Evolutionary conservation across 352 stramenopile genomes (phyloP), one percentile per base, ranked within the genome.

Genomic region (Phytophthora agathidicida): DNA sequence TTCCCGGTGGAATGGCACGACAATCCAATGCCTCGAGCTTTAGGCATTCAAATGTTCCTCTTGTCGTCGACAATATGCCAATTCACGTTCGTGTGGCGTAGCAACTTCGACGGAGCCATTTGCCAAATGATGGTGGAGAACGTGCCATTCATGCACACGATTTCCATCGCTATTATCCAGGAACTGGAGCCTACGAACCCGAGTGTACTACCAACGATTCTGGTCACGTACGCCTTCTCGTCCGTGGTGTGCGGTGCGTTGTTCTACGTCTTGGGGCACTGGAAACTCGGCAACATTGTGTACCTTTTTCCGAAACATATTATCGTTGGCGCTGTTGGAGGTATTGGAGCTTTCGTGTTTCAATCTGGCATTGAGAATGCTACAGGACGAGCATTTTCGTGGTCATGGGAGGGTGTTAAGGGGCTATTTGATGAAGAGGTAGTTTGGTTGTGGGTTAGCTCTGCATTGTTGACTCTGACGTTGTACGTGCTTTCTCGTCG

Each of bases 101-200:
- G 83, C 59, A 87, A 83, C 17, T 93, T 93, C 42, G 76, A 90
- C 41, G 77, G 83, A 8, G 61, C 79, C 0, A 84, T 93, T 47
- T 80, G 79, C 52, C 87, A 90, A 65, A 97, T 98, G 86, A 98
- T 98, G 94, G 91, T 98, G 28, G 96, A 98, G 68, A 98, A 98
- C 65, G 88, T 98, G 43, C 96, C 96, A 19, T 98, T 98, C 72
- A 96, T 95, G 79, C 90, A 98, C 68, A 88, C 86, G 7, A 75
- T 98, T 26, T 86, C 90, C 13, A 73, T 91, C 30, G 69, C 76
- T 13, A 91, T 94, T 60, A 95, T 97, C 60, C 70, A 90, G 33
- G 73, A 95, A 41, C 68, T 97, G 26, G 93, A 89, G 9, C 72
- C 83, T 11, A 78, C 70, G 41, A 88, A 73, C 28, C 73, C 88